phyloP scores from a whole-genome alignment of 805 yeast genomes.

The Candida namnaoensis region DNA sequence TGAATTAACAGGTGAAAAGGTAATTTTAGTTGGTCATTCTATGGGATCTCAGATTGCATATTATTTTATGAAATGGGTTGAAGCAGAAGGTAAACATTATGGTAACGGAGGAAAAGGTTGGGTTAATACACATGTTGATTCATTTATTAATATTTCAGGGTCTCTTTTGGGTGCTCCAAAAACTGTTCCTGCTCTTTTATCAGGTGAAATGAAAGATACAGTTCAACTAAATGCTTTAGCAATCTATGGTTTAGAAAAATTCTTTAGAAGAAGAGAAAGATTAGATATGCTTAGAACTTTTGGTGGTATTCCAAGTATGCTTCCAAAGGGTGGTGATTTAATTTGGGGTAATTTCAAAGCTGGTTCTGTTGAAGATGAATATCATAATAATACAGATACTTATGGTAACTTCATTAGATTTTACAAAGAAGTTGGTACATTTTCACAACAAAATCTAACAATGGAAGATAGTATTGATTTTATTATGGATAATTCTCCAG shows the following conservation, averaged over 20 bases:
- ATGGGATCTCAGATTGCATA: conserved; percentile 92
- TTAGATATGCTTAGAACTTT: conserved; percentile 77
- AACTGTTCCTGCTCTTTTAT: conserved; percentile 81
- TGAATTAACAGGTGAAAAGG: conserved; percentile 47
- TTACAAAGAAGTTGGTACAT: conserved; percentile 32
- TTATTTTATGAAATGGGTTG: conserved; percentile 94
- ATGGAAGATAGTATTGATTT: conserved; percentile 60
- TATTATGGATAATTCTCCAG: conserved; percentile 57
- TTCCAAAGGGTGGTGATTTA: conserved; percentile 89
- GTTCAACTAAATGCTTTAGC: conserved; percentile 90
- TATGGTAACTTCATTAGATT: conserved; percentile 74
- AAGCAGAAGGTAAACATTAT: conserved; percentile 68
- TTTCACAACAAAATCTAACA: conserved; percentile 47
- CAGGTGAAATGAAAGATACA: conserved; percentile 98
- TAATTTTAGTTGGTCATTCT: conserved; percentile 82
- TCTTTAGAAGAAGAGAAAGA: conserved; percentile 84
- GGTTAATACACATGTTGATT: conserved; percentile 79
- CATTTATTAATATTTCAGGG: conserved; percentile 84
- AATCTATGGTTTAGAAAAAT: conserved; percentile 88
- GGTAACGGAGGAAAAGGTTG: conserved; percentile 91
- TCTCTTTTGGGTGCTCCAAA: conserved; percentile 92
- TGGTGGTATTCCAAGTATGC: conserved; percentile 94
- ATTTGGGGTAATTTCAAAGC: conserved; percentile 73
- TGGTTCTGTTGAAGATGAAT: conserved; percentile 63
- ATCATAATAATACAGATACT: conserved; percentile 28